Base-by-base conservation (phyloP, 805 yeast genomes). In the Saturnispora silvae region DNA sequence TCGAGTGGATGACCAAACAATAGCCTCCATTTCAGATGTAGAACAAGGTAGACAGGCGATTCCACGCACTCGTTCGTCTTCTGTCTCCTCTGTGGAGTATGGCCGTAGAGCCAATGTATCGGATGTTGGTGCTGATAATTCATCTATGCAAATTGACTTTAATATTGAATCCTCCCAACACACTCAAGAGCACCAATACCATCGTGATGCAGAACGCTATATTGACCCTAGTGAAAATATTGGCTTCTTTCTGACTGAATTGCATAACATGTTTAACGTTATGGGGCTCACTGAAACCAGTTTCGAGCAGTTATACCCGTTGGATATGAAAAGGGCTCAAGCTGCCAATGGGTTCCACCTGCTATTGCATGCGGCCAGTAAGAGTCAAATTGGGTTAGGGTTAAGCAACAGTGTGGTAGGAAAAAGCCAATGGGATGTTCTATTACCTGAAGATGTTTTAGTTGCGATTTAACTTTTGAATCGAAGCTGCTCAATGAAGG, bases 341-440 rank as follows among this genome's bases (percentile, higher is more conserved):
- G 54, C 52, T 1, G 49, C 44, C 11, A 45, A 38, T 10, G 37
- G 40, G 15, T 50, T 51, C 28, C 51, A 47, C 16, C 34, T 28
- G 24, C 17, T 50, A 7, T 38, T 53, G 4, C 46, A 45, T 17
- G 31, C 51, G 15, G 42, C 48, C 5, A 39, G 51, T 4, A 47
- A 40, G 16, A 35, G 34, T 20, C 14, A 38, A 25, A 30, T 48
- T 3, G 37, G 37, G 13, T 7, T 52, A 16, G 48, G 43, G n/a
- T 33, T 40, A 11, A 31, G 40, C 15, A 45, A n/a, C 5, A 20
- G 38, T 3, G 42, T 44, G 8, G 25, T 43, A 15, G 50, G 49
- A 1, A 38, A 37, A 20, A 48, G 44, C 20, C 52, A 47, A 33
- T 52, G 57, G 57, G 53, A 49, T n/a, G 20, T 42, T 20, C 31